Base-by-base conservation (phyloP, 73 alveolate species). In the Symbiodinium pilosum region DNA sequence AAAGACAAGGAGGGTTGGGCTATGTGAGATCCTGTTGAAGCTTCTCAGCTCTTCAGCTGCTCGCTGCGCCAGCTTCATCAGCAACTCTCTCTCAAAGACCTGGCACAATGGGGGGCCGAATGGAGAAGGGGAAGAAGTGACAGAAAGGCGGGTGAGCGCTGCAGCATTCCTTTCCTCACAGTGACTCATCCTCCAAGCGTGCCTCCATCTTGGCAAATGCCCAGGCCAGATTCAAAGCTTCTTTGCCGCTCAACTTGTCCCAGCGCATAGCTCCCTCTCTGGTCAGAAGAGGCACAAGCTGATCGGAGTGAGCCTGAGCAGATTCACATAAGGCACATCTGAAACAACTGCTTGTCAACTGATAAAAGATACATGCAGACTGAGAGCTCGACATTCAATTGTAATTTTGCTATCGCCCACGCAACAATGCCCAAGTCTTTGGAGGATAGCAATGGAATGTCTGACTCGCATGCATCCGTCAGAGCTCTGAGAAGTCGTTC, bases 181-280 rank as follows among this genome's bases (percentile, higher is more conserved):
- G n/a, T n/a, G n/a, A n/a, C n/a, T n/a, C n/a, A n/a, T n/a, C n/a
- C n/a, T n/a, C n/a, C 59, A 47, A 59, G 77, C 38, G 38, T 11
- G 88, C 97, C 97, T 91, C 75, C 89, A 91, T 69, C 81, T 91
- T 91, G 83, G 97, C 77, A 40, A 91, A 43, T 32, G 97, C 97
- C 97, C 97, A 91, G 56, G 86, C 97, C 89, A 91, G 81, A 47
- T 91, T 68, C 56, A 91, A 87, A 34, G 88, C 69, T 20, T 91
- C 97, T 52, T 91, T 69, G 30, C 97, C 87, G 36, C 34, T 56
- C 95, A 59, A 24, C 84, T 56, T 42, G 20, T 36, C 30, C 68
- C 64, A 44, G 2, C 94, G 94, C 3, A 32, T 68, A 11, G 40
- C 84, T 0, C 20, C 34, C 81, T 64, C 81, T 1, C 38, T 28